Base-by-base conservation (phyloP, 306 rosid genomes). In the Quercus glauca region DNA sequence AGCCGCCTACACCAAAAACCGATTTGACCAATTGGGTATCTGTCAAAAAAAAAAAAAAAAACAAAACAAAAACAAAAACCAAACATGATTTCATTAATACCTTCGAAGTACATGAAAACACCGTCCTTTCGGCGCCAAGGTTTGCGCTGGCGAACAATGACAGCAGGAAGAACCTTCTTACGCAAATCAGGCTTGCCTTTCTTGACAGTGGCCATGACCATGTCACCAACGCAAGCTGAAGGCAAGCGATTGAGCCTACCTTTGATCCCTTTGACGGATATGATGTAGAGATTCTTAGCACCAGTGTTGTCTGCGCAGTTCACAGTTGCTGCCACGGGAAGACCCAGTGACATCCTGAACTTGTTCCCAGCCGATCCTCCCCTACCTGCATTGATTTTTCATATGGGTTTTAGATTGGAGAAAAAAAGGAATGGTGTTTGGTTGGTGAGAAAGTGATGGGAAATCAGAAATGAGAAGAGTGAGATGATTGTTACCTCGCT, bases 91-190 rank as follows among this genome's bases (percentile, higher is more conserved):
- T 43, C 53, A 26, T 25, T 12, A 29, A 23, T n/a, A 92, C 92
- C 96, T 86, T 89, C 92, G 49, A 92, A 89, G 80, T 86, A 90
- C 88, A 86, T 90, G 83, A 58, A 91, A 58, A 88, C 90, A 2
- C 90, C 89, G 33, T 91, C 94, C 92, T 91, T 93, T 88, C 96
- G 75, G 64, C 93, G 61, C 90, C 90, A 91, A 0, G 91, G 94
- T 83, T 89, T 89, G 78, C 87, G 88, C 83, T 88, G 92, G 74
- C 93, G 86, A 25, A 89, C 91, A 17, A 84, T 84, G 56, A 90
- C 91, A 29, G 92, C 93, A 4, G 92, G 92, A 77, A 90, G 81
- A 33, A 88, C 94, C 88, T 92, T 92, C 88, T 87, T 90, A 83
- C 91, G 87, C 26, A 90, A 86, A 57, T 88, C 90, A 69, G 91